phyloP scores from a whole-genome alignment of 202 grass and related monocot species.

The Dendrocalamus latiflorus region DNA sequence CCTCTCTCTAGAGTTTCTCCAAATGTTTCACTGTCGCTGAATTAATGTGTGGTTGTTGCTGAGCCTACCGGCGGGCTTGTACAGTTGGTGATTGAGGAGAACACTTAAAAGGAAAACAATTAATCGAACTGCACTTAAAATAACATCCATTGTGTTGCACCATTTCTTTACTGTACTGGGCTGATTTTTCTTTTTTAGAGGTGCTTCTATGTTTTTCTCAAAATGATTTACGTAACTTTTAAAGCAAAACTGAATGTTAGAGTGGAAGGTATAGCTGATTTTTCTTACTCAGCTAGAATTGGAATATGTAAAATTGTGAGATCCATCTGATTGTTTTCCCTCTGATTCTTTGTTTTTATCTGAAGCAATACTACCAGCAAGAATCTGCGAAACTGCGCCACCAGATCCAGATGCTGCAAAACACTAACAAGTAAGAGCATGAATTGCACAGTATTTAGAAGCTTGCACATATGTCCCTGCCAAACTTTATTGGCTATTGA shows the following conservation, averaged over 20 bases:
- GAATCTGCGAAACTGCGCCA: slow-evolving; percentile 63
- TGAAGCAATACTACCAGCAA: slow-evolving; percentile 94
- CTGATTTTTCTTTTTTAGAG: too few relatives aligned
- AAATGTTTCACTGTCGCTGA: neutral
- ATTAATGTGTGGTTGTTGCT: neutral
- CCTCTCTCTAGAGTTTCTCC: neutral
- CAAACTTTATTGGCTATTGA: neutral
- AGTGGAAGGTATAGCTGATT: too few relatives aligned
- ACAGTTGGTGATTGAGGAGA: neutral
- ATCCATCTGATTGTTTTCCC: neutral
- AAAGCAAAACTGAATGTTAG: too few relatives aligned
- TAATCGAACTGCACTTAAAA: neutral
- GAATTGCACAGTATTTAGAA: neutral
- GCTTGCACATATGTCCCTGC: neutral
- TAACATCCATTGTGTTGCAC: neutral
- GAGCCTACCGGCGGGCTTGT: neutral
- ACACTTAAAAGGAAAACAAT: neutral
- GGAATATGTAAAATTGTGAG: neutral
- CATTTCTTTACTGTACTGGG: neutral
- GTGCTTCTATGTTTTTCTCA: too few relatives aligned
- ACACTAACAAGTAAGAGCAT: slow-evolving; percentile 59
- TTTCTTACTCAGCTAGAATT: neutral
- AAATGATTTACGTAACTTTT: too few relatives aligned
- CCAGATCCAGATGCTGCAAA: slow-evolving; percentile 89
- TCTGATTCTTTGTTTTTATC: slow-evolving; percentile 1